Evolutionary conservation across 805 yeast genomes (phyloP).

Genomic region (Candida gorgasii): DNA sequence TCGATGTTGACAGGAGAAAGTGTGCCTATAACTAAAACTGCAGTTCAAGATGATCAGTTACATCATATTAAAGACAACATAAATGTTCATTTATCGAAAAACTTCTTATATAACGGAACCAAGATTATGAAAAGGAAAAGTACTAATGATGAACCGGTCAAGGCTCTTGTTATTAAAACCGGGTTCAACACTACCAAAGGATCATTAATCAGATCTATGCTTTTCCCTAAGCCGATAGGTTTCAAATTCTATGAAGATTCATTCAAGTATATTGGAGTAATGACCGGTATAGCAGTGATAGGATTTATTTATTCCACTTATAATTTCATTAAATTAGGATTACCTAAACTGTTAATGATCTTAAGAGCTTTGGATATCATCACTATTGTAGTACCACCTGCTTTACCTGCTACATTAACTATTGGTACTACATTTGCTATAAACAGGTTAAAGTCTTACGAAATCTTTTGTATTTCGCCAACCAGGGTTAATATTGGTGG

Average conservation of each 20-base stretch:
- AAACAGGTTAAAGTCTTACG: slow-evolving; percentile 59
- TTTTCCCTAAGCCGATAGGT: slow-evolving; percentile 92
- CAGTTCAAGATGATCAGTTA: slow-evolving; percentile 65
- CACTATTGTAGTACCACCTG: slow-evolving; percentile 98
- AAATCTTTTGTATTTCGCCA: slow-evolving; percentile 90
- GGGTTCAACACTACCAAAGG: slow-evolving; percentile 98
- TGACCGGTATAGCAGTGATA: slow-evolving; percentile 78
- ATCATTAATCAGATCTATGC: slow-evolving; percentile 88
- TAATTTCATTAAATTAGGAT: slow-evolving; percentile 76
- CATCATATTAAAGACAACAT: slow-evolving; percentile 60
- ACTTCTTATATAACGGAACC: slow-evolving; percentile 86
- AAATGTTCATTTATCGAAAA: slow-evolving; percentile 65
- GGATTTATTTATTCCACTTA: slow-evolving; percentile 86
- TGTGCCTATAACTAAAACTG: slow-evolving; percentile 86
- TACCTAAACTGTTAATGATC: slow-evolving; percentile 68
- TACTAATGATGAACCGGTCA: slow-evolving; percentile 71
- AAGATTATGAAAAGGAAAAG: slow-evolving; percentile 80
- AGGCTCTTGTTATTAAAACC: slow-evolving; percentile 84
- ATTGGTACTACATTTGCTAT: slow-evolving; percentile 95
- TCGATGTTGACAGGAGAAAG: slow-evolving; percentile 98
- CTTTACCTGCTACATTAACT: slow-evolving; percentile 94
- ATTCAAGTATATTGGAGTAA: slow-evolving; percentile 92
- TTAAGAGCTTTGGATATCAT: slow-evolving; percentile 90
- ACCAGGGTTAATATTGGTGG: slow-evolving; percentile 96
- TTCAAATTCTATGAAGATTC: slow-evolving; percentile 94